These are phyloP conservation scores for Ophiobolus disseminans DNA, from an alignment of 2,329 filamentous ascomycete genomes.

Conservation along the genomic window DNA sequence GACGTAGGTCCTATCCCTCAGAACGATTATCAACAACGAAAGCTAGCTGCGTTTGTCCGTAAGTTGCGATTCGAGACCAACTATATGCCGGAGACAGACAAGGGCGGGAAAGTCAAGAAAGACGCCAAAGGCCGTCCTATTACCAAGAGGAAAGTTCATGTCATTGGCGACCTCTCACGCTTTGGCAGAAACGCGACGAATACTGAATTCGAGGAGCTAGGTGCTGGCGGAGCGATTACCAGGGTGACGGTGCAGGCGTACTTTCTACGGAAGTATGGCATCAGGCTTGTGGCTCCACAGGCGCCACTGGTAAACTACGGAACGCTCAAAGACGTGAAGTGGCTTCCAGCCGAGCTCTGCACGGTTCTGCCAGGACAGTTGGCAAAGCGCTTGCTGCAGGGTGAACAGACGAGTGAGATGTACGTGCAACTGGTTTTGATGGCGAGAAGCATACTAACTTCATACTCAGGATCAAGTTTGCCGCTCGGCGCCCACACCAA, in stretches of 20 bases:
- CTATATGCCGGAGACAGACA: conserved; percentile 48
- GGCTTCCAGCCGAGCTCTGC: conserved; percentile 45
- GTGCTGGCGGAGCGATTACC: conserved; percentile 17
- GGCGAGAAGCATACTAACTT: too few species aligned
- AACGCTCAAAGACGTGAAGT: conserved; percentile 26
- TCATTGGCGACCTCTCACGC: conserved; percentile 46
- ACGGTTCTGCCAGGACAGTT: conserved; percentile 40
- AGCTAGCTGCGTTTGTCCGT: conserved; percentile 45
- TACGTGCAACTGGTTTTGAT: neutral
- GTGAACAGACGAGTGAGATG: conserved; percentile 38
- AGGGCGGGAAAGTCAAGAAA: conserved; percentile 36
- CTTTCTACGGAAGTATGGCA: conserved; percentile 30
- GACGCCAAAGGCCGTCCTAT: conserved; percentile 16
- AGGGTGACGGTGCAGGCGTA: conserved; percentile 24
- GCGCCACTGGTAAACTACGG: conserved; percentile 43
- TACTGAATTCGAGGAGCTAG: conserved; percentile 20
- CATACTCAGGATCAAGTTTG: conserved; percentile 38
- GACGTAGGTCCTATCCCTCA: conserved; percentile 23
- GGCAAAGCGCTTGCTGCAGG: conserved; percentile 32
- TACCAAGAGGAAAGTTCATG: conserved; percentile 45
- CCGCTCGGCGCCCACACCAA: conserved; percentile 35
- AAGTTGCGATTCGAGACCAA: conserved; percentile 49
- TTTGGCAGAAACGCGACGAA: conserved; percentile 45
- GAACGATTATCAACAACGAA: conserved; percentile 12
- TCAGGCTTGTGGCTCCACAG: conserved; percentile 24